Percentiles rank a stretch among this genome's conserved stretches.
These are phyloP conservation scores for Mycena polygramma DNA, from an alignment of 768 basidiomycete genomes.

Conservation along the genomic window DNA sequence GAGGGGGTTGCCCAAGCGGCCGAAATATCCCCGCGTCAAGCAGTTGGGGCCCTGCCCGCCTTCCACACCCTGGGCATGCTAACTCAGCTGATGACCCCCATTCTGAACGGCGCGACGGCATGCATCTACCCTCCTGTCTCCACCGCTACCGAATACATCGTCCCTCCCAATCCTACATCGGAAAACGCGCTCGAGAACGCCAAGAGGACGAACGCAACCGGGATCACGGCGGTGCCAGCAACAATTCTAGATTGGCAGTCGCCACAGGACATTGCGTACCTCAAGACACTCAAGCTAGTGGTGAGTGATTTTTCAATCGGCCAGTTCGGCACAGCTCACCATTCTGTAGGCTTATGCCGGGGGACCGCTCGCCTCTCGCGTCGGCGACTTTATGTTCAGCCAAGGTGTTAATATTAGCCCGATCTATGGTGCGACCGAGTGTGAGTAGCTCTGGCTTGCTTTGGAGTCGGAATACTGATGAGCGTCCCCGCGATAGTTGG, in stretches of 20 bases:
- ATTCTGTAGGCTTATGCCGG: slow-evolving; percentile 49
- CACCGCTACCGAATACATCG: slow-evolving; percentile 31
- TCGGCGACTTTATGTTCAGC: slow-evolving; percentile 50
- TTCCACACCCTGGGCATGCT: slow-evolving; percentile 54
- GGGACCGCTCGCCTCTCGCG: slow-evolving; percentile 51
- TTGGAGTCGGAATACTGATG: not conserved
- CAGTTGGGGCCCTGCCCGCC: slow-evolving; percentile 47
- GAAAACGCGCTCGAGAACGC: slow-evolving; percentile 55
- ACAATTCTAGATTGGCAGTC: slow-evolving; percentile 57
- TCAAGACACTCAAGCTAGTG: slow-evolving; percentile 44
- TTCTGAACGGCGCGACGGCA: slow-evolving; percentile 43
- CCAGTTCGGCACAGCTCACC: not conserved
- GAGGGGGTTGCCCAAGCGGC: not conserved
- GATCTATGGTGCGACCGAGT: slow-evolving; percentile 57
- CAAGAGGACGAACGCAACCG: slow-evolving; percentile 43
- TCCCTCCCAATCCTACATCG: slow-evolving; percentile 54
- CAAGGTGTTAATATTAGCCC: slow-evolving; percentile 50
- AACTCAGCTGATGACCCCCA: slow-evolving; percentile 46
- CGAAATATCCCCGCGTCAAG: slow-evolving; percentile 20
- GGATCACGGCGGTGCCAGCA: slow-evolving; percentile 52
- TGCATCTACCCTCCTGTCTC: slow-evolving; percentile 51
- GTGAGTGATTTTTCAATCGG: slow-evolving; percentile 38
- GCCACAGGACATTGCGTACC: slow-evolving; percentile 42
- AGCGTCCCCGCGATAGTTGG: slow-evolving; percentile 33
- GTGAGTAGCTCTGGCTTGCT: slow-evolving; percentile 5